A percentile compares a stretch with the other conserved stretches of the same genome.
These are phyloP conservation scores for Fusarium luffae DNA, from an alignment of 2,329 filamentous ascomycete species.

Conservation along the genomic window DNA sequence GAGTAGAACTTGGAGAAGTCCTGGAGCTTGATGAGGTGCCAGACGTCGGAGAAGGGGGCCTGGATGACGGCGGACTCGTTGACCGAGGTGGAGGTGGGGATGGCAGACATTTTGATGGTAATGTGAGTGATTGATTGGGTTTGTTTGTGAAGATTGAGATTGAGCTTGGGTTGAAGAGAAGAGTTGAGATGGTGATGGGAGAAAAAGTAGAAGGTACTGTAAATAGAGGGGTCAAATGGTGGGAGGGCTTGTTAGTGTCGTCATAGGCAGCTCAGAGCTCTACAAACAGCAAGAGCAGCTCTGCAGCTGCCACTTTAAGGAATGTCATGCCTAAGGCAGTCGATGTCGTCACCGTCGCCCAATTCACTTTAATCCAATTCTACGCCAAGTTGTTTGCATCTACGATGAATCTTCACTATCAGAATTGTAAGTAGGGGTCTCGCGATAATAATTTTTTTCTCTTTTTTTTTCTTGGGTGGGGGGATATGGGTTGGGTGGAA, in stretches of 20 bases:
- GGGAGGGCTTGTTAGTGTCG: constrained; percentile 20
- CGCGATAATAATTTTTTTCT: background rate
- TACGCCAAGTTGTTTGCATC: background rate
- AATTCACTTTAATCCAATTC: background rate
- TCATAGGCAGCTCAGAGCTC: constrained; percentile 28
- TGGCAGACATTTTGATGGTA: constrained; percentile 49
- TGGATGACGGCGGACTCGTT: constrained; percentile 75
- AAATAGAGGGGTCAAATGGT: constrained; percentile 24
- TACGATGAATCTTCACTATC: background rate
- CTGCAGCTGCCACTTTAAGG: constrained; percentile 11
- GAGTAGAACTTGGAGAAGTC: constrained; percentile 76
- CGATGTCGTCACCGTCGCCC: constrained; percentile 20
- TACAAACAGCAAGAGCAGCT: constrained; percentile 16
- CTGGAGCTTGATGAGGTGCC: constrained; percentile 80
- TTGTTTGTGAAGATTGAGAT: background rate
- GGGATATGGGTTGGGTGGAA: constrained; percentile 5
- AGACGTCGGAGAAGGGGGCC: constrained; percentile 73
- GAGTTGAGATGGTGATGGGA: constrained; percentile 1
- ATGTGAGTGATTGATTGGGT: background rate
- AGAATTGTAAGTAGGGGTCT: background rate
- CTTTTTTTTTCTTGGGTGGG: constrained; percentile 9
- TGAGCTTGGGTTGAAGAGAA: background rate
- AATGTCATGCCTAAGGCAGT: constrained; percentile 18
- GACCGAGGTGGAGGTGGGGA: constrained; percentile 75
- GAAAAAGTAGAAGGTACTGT: constrained; percentile 18